Base-by-base conservation (phyloP, 2,329 filamentous ascomycete genomes). In the Didymosphaeria variabile region DNA sequence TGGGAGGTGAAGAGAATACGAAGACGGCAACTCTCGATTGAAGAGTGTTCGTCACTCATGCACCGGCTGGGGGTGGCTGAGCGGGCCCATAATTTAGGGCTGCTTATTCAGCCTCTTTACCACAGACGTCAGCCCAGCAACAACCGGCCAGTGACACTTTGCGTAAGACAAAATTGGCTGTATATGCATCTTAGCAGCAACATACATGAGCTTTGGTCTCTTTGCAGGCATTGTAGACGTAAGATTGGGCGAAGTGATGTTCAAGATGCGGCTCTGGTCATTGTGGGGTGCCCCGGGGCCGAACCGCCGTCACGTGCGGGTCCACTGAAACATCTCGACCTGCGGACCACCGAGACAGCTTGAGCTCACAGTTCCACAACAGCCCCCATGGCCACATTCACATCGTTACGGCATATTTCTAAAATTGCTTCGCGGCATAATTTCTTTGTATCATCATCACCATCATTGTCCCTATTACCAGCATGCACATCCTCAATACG, bases 401-500 rank as follows among this genome's bases (percentile, higher is more conserved):
- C 23, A 23, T 29, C 57, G 21, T 29, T 45, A 29, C 40, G 36
- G 21, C 19, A 49, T 10, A 12, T 49, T 17, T 57, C 36, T 10
- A 49, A 57, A 45, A 21, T 46, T 8, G 53, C 53, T 23, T 55
- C 53, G 47, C 29, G 46, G 15, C 45, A 9, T 34, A 26, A 21
- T 13, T 29, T 6, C 4, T 44, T 32, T 15, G 15, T 29, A 72
- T 45, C 45, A 29, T 26, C 10, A 46, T 45, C 36, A 34, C 31
- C 10, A 46, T 40, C 49, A 15, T 9, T 50, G 31, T 53, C 13
- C n/a, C 34, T 42, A 60, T 62, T 42, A 13, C 26, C 23, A 45
- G 7, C 61, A 62, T 51, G 53, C 17, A 51, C 38, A 31, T 57
- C 54, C 42, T 45, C 65, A 42, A 66, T 65, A 46, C 73, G 75